phyloP scores from a whole-genome alignment of 2,329 filamentous ascomycete genomes.

The Talaromyces marneffei region DNA sequence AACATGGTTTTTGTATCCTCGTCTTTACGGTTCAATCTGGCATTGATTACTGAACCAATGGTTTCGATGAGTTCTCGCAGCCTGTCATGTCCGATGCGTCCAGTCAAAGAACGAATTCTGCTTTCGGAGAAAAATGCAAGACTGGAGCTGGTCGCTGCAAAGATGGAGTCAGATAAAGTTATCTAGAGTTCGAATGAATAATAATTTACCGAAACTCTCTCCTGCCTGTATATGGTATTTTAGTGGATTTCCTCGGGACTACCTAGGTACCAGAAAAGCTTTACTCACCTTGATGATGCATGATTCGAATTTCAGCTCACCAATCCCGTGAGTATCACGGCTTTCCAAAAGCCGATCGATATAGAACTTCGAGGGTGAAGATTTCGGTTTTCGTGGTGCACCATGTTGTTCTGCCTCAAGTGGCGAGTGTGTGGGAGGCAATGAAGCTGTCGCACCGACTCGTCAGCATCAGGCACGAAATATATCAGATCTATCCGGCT shows the following conservation, averaged over 20 bases:
- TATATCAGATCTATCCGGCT: too few relatives aligned
- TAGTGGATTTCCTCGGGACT: neutral
- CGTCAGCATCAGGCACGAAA: neutral
- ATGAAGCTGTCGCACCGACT: neutral
- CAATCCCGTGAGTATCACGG: constrained; percentile 14
- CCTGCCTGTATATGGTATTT: neutral
- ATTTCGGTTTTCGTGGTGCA: neutral
- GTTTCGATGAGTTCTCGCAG: constrained; percentile 22
- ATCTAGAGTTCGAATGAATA: constrained; percentile 12
- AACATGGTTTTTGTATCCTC: neutral
- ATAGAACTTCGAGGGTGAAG: constrained; percentile 15
- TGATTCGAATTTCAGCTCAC: constrained; percentile 14
- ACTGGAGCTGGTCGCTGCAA: constrained; percentile 28
- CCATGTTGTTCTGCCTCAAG: neutral
- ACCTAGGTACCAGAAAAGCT: neutral
- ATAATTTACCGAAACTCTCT: constrained; percentile 4
- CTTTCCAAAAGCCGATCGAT: constrained; percentile 19
- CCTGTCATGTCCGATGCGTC: constrained; percentile 22
- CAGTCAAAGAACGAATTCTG: constrained; percentile 26
- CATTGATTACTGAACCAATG: constrained; percentile 18
- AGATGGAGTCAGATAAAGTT: constrained; percentile 25
- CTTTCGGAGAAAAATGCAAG: constrained; percentile 34
- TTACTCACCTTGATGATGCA: constrained; percentile 20
- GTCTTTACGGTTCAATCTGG: constrained; percentile 15
- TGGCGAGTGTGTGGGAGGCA: neutral